Evolutionary conservation across 176 grass and related monocot species (phyloP), one percentile per base, ranked within the genome.

Genomic region (Rhynchospora tenuis): DNA sequence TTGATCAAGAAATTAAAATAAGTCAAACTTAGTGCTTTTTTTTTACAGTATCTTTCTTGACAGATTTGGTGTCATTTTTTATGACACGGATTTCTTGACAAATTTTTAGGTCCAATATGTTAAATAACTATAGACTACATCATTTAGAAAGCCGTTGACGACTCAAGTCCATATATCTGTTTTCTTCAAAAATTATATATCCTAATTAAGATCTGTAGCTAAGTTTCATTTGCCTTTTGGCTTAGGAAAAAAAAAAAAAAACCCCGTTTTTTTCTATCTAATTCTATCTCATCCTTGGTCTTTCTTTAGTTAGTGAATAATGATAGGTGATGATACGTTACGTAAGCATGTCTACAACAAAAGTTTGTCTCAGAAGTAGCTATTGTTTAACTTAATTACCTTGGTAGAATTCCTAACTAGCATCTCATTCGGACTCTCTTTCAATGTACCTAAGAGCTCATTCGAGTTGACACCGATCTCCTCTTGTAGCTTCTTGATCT

Each of bases 401-500:
- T 88, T 93, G 19, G 87, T 91, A 74, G 89, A 88, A 69, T 89
- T 91, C 77, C 89, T 91, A 63, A 86, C 81, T 24, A 86, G 26
- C 89, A 88, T 93, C 78, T 97, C 91, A 60, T 83, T 87, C 5
- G 23, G 72, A 38, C 47, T 45, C 44, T 81, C 86, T 27, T 85
- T 91, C 45, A 68, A 42, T 6, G 89, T 80, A 51, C 68, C 83
- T 14, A 93, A 78, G 31, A 89, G 85, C 76, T 91, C 82, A 26
- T 85, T 80, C 23, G 84, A 52, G 23, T 78, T 63, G 62, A 55
- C 45, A 14, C 86, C 80, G 22, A 90, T 90, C 64, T 91, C 91
- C 43, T 91, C 81, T 42, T 91, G 81, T 16, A 97, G 87, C 31
- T 23, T 79, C 86, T 91, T 91, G 78, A 97, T 93, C 84, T 88